A percentile compares a stretch with the other conserved stretches of the same genome.
Conservation (phyloP, 1,284 basidiomycete species). For the Rhodotorula sp. region DNA sequence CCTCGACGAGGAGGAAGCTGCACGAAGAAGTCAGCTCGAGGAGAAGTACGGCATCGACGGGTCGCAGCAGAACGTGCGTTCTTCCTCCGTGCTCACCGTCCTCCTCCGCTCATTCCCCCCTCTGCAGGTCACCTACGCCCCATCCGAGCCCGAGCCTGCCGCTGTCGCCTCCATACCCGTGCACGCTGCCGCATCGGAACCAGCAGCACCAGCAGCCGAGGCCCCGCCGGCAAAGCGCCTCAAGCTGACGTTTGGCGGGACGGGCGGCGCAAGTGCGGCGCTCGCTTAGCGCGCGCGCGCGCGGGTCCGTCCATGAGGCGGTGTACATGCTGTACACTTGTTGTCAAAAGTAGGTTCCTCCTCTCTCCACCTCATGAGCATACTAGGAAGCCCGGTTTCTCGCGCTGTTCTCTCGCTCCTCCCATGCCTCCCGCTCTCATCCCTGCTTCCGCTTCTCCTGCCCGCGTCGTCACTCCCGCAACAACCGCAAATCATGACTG, state of each 20-base stretch:
- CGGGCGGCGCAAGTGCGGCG: background rate
- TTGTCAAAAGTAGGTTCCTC: background rate
- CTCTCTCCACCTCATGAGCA: background rate
- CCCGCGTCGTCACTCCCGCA: background rate
- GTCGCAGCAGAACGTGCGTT: constrained; percentile 1
- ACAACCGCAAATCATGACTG: background rate
- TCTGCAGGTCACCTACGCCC: background rate
- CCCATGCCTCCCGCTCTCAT: background rate
- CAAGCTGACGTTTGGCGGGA: constrained; percentile 17
- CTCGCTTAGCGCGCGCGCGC: too few species aligned
- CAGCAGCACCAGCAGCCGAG: background rate
- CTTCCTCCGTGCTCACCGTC: too few species aligned
- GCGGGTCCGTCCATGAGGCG: too few species aligned
- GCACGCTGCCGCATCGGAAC: background rate
- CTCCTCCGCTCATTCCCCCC: background rate
- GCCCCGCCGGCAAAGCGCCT: constrained; percentile 3
- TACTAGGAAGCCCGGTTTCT: background rate
- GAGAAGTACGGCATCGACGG: constrained; percentile 18
- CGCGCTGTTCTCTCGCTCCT: too few species aligned
- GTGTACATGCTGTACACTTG: too few species aligned
- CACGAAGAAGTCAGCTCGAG: constrained; percentile 19
- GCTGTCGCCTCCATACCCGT: background rate
- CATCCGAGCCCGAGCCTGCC: background rate
- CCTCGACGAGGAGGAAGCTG: constrained; percentile 15
- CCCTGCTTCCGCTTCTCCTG: background rate